Conservation (phyloP, 305 asterid genomes). For the Ajuga reptans region DNA sequence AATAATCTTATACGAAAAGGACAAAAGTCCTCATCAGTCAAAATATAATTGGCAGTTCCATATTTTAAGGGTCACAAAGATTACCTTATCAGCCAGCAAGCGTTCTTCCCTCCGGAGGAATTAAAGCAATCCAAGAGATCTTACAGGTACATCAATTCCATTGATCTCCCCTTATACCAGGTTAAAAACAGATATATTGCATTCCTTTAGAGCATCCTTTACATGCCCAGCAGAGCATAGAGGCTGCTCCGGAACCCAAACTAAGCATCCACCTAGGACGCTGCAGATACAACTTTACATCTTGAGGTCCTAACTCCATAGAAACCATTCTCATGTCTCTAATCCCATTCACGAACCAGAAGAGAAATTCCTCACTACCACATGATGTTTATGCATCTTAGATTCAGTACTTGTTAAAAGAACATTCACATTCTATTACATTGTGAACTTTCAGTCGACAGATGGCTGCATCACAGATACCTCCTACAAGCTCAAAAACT, state of each 20-base stretch:
- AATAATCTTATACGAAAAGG: not conserved
- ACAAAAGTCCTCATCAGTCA: not conserved
- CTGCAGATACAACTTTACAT: slow-evolving; percentile 33
- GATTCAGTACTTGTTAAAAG: not conserved
- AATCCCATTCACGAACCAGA: not conserved
- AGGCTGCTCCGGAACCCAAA: slow-evolving; percentile 18
- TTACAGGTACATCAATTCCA: slow-evolving; percentile 29
- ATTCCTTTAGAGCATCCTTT: slow-evolving; percentile 33
- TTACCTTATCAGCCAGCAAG: slow-evolving; percentile 40
- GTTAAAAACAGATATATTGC: slow-evolving; percentile 36
- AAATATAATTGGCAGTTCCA: not conserved
- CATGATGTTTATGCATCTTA: not conserved
- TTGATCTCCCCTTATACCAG: slow-evolving; percentile 32
- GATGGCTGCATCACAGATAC: slow-evolving; percentile 34
- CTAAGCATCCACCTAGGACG: not conserved
- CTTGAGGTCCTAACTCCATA: slow-evolving; percentile 46
- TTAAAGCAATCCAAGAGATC: slow-evolving; percentile 25
- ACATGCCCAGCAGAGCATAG: slow-evolving; percentile 9
- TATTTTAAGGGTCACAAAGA: not conserved
- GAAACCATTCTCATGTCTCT: slow-evolving; percentile 32
- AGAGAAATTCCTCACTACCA: not conserved
- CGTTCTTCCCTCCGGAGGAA: slow-evolving; percentile 21
- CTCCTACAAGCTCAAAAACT: slow-evolving; percentile 33
- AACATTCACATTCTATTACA: slow-evolving; percentile 42
- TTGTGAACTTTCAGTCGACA: slow-evolving; percentile 36